Evolutionary conservation across 2,329 filamentous ascomycete genomes (phyloP), one percentile per base, ranked within the genome.

Genomic region (Elsinoe australis): DNA sequence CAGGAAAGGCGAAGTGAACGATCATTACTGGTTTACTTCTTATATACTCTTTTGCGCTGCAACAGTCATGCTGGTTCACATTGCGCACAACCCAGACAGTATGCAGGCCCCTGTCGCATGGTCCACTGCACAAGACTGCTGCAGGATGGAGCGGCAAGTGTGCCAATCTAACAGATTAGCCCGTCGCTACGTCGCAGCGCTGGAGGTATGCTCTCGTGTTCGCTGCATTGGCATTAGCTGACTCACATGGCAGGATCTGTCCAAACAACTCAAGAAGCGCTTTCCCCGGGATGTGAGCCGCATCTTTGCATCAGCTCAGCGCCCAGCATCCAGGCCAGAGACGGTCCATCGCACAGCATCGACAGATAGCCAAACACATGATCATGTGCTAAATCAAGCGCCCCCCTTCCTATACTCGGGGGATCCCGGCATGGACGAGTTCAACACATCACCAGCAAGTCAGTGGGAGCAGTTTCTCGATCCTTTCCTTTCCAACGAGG

Each of bases 191-290:
- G 31, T 46, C 5, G 21, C 42, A 19, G 42, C 42, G 10, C 28
- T 46, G 8, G 31, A 46, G n/a, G 38, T 42, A 41, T 3, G 36
- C 2, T 35, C 12, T 15, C 12, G 29, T 4, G 18, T 24, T 41
- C 3, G 7, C 36, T n/a, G 15, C 9, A 28, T 22, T 21, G 17
- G 6, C 32, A 35, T 3, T 22, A 14, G 18, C 38, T 42, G 38
- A 42, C 24, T 7, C 4, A 19, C 3, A 12, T 36, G 8, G 10
- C 38, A 42, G 42, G 42, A 46, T 15, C 12, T 46, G n/a, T 46
- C 42, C 7, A 46, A 34, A 22, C 42, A 46, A 21, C 24, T 34
- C 2, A 46, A 34, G 42, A 46, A 46, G 29, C 42, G 42, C 42
- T 46, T 46, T 12, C 42, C 42, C 6, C 10, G 21, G 9, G 18